Evolutionary conservation across 441 rosid species (phyloP), one percentile per base, ranked within the genome.

Genomic region (Arabidopsis hybrid): DNA sequence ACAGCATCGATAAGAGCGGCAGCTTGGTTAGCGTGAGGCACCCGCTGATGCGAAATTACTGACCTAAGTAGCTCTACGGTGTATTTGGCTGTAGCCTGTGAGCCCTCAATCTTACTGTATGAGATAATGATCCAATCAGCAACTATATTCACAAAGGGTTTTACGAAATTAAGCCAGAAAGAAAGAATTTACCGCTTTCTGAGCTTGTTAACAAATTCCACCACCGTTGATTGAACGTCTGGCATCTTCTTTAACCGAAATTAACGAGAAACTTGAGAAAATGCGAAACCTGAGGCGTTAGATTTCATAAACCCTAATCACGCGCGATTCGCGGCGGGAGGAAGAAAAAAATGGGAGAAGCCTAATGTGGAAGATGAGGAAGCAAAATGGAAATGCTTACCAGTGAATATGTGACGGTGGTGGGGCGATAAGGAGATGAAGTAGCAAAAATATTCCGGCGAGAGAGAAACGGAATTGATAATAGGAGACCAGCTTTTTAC

Each of bases 101-200:
- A 91, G 36, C 99, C 99, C 76, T 96, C 99, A 43, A 96, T 87
- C 90, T 90, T 87, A 47, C 97, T 91, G 92, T 72, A 70, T 21
- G n/a, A 58, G 2, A 51, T 2, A 50, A 46, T 36, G 68, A 67
- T 60, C 46, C 16, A 55, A 67, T 61, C 35, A 62, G 42, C 21
- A 62, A 72, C 12, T 17, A 31, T 51, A 51, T 60, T 14, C 12
- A 42, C 52, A 42, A 34, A 56, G 49, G 69, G 60, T 52, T 66
- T 80, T 16, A 60, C 72, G 11, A 77, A 71, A 50, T 31, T 18
- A 26, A 50, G 45, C 16, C 2, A 35, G 8, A 29, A 32, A 47
- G 1, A 6, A 64, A n/a, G 6, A 1, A 10, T 38, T 63, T 66
- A 95, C 99, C 97, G 92, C 72, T 90, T 96, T 57, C 81, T 85